Base-by-base conservation (phyloP, 495 filamentous ascomycete species). In the Melanomma pulvis-pyrius region DNA sequence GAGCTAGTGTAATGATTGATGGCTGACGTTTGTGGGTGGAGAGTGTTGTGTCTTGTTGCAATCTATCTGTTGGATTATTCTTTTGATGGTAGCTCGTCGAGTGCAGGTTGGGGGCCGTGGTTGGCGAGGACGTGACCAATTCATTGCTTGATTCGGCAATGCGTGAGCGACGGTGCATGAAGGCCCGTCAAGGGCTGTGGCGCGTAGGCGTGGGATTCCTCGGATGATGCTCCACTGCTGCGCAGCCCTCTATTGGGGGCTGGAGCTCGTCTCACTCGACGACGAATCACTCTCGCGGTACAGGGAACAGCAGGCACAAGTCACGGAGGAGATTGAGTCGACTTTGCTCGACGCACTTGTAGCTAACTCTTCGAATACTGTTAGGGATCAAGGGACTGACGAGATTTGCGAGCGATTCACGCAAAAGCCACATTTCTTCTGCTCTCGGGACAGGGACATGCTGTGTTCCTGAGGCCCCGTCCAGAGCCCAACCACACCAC, bases 181-280 rank as follows among this genome's bases (percentile, higher is more conserved):
- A 70, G 49, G 12, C 7, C 22, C 25, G 19, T 13, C 56, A 32
- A 44, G 39, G 39, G 39, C 39, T 56, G 64, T 65, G 65, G 69
- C 69, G 69, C 69, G 54, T 71, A 71, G 52, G 61, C 49, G 59
- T 39, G 60, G 69, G 59, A 59, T 62, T 17, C 7, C 44, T 39
- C 5, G 41, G 54, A 52, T 59, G 17, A 41, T 30, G 41, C 49
- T 24, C 47, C n/a, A 15, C 29, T 11, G n/a, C 15, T 19, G 32
- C 21, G n/a, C 13, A 46, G 51, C 21, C 39, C n/a, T n/a, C 24
- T 51, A 30, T 61, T 61, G 64, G 64, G 64, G 57, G 57, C 64
- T 61, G 64, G 47, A 66, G 19, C 22, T 15, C 19, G 24, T 41
- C 28, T 17, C 29, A 13, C 13, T 6, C 52, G 25, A 11, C 6